Evolutionary conservation across 2,329 filamentous ascomycete genomes (phyloP).

Genomic region (Pyrenophora seminiperda): DNA sequence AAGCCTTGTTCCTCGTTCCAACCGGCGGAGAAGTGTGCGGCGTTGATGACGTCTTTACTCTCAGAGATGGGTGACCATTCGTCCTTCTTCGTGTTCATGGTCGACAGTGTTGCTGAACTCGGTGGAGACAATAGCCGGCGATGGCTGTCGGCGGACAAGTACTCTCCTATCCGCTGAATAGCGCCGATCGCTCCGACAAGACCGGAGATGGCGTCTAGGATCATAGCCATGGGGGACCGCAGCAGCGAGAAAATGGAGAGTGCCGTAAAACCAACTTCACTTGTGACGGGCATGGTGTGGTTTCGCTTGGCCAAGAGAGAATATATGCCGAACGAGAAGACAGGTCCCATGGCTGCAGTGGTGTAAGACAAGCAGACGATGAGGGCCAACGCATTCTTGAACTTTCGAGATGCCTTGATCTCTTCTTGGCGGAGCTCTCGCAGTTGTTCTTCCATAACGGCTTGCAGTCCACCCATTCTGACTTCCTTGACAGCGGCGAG

Average conservation of each 20-base stretch:
- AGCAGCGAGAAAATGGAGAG: constrained; percentile 1
- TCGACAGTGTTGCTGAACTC: background rate
- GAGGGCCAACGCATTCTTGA: constrained; percentile 1
- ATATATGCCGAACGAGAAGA: constrained; percentile 1
- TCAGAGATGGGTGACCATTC: background rate
- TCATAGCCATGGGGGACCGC: background rate
- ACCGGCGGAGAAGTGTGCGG: background rate
- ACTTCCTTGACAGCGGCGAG: constrained; percentile 1
- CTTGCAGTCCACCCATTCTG: background rate
- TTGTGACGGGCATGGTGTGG: constrained; percentile 1
- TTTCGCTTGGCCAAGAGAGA: background rate
- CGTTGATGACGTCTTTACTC: background rate
- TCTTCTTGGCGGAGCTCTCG: constrained; percentile 1
- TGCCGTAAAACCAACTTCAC: background rate
- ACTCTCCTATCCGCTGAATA: constrained; percentile 2
- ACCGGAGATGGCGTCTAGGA: background rate
- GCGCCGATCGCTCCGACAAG: background rate
- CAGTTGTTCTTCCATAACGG: background rate
- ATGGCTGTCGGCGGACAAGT: background rate
- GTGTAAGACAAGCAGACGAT: constrained; percentile 1
- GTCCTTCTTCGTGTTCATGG: background rate
- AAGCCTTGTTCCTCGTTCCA: background rate
- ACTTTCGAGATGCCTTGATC: background rate
- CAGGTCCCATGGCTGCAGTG: background rate
- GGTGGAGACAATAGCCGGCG: background rate